These are phyloP conservation scores for Didymella segeticola DNA, from an alignment of 2,329 filamentous ascomycete genomes.

Conservation along the genomic window DNA sequence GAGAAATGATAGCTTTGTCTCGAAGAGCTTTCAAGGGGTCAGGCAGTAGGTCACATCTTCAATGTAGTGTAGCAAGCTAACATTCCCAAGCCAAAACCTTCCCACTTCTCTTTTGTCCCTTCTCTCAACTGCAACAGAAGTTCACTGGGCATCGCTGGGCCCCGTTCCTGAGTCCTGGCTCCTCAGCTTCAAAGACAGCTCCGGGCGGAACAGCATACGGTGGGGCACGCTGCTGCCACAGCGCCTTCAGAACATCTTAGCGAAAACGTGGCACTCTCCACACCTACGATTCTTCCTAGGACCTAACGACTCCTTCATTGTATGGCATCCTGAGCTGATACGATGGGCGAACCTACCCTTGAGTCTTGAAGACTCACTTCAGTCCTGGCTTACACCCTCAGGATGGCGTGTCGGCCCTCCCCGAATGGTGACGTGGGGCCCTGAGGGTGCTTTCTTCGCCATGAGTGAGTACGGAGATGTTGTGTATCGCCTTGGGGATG, in stretches of 20 bases:
- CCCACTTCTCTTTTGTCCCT: slow-evolving; percentile 37
- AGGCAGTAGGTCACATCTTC: slow-evolving; percentile 33
- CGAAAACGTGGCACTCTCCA: slow-evolving; percentile 36
- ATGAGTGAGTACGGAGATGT: slow-evolving; percentile 48
- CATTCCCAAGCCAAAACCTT: slow-evolving; percentile 34
- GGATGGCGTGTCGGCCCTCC: slow-evolving; percentile 47
- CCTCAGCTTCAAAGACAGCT: slow-evolving; percentile 38
- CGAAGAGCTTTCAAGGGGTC: slow-evolving; percentile 39
- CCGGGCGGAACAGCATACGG: slow-evolving; percentile 35
- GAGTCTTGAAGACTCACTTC: slow-evolving; percentile 39
- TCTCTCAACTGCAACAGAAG: slow-evolving; percentile 35
- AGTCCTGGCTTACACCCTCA: slow-evolving; percentile 46
- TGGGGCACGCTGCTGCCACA: slow-evolving; percentile 36
- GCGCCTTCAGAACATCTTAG: slow-evolving; percentile 30
- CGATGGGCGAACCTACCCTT: slow-evolving; percentile 40
- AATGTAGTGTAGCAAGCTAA: slow-evolving; percentile 1
- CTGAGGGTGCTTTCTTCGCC: slow-evolving; percentile 43
- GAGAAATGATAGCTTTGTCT: slow-evolving; percentile 42
- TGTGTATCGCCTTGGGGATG: slow-evolving; percentile 34
- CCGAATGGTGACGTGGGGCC: slow-evolving; percentile 41
- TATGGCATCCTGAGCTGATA: slow-evolving; percentile 44
- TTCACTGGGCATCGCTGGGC: slow-evolving; percentile 44
- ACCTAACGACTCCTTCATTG: slow-evolving; percentile 40
- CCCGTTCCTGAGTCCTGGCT: slow-evolving; percentile 43
- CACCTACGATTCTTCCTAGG: slow-evolving; percentile 42